phyloP scores from a whole-genome alignment of 1,139 yeast genomes.

The Zygoascus meyerae region DNA sequence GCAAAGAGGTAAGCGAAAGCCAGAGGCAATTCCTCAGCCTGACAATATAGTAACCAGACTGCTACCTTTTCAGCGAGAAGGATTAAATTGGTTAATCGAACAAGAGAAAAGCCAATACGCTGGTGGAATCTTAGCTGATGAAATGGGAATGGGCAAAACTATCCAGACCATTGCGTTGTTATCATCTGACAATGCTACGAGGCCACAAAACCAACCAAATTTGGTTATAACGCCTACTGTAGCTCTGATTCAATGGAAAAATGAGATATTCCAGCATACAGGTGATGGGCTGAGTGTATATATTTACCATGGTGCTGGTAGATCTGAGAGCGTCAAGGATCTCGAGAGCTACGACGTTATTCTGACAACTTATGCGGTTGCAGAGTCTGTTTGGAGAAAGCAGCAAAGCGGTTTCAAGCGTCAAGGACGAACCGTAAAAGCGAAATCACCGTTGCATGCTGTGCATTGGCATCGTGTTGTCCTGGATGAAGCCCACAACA shows the following conservation, averaged over 20 bases:
- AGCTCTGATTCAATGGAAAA: slow-evolving; percentile 96
- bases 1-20: slow-evolving; percentile 43
- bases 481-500: slow-evolving; percentile 94
- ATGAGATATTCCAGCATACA: slow-evolving; percentile 83
- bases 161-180: slow-evolving; percentile 88
- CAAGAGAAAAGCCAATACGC: slow-evolving; percentile 76
- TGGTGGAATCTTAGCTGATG: slow-evolving; percentile 97
- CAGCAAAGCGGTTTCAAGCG: slow-evolving; percentile 78
- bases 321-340: slow-evolving; percentile 52
- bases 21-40: slow-evolving; percentile 70
- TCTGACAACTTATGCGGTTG: slow-evolving; percentile 83
- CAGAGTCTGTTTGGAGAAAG: slow-evolving; percentile 81
- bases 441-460: slow-evolving; percentile 68
- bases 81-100: slow-evolving; percentile 76
- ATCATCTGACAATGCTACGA: slow-evolving; percentile 47
- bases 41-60: slow-evolving; percentile 65
- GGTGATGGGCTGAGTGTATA: slow-evolving; percentile 60
- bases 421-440: slow-evolving; percentile 63
- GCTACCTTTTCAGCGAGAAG: slow-evolving; percentile 90
- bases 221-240: slow-evolving; percentile 96
- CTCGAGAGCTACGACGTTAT: slow-evolving; percentile 69
- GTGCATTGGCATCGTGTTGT: slow-evolving; percentile 80
- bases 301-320: slow-evolving; percentile 79
- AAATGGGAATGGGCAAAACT: slow-evolving; percentile 99
- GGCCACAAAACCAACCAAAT: slow-evolving; percentile 51